Percentiles rank a stretch among this genome's conserved stretches.
phyloP scores from a whole-genome alignment of 2,329 filamentous ascomycete species.

The Rugonectria rugulosa region DNA sequence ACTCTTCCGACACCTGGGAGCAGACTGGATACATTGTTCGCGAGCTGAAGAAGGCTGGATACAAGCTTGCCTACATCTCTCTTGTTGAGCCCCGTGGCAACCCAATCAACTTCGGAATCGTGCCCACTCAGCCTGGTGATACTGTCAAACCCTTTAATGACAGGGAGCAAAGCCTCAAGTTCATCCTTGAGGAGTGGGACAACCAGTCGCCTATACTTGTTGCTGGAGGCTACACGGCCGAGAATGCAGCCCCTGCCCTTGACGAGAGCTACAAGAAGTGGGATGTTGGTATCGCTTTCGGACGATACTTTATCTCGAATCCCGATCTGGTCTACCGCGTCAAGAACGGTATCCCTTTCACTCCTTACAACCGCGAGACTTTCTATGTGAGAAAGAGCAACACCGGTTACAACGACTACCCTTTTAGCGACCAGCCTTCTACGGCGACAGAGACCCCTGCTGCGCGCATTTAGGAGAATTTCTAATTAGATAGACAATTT shows the following conservation, averaged over 20 bases:
- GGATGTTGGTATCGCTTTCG: constrained; percentile 41
- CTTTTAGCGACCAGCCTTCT: constrained; percentile 38
- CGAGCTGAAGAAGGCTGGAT: constrained; percentile 35
- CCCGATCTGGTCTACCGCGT: constrained; percentile 50
- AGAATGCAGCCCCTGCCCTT: constrained; percentile 32
- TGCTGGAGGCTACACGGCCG: constrained; percentile 41
- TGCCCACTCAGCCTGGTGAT: background rate
- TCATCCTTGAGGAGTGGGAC: constrained; percentile 43
- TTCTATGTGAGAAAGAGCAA: constrained; percentile 47
- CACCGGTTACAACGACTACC: constrained; percentile 41
- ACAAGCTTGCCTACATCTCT: constrained; percentile 46
- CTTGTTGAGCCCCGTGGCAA: constrained; percentile 46
- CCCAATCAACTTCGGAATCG: constrained; percentile 46
- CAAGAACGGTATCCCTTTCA: constrained; percentile 45
- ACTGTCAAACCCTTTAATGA: constrained; percentile 14
- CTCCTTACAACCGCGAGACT: constrained; percentile 46
- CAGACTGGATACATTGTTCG: constrained; percentile 40
- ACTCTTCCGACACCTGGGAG: constrained; percentile 38
- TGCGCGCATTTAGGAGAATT: too few species aligned
- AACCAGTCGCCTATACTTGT: constrained; percentile 43
- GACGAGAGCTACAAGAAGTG: constrained; percentile 37
- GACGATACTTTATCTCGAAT: constrained; percentile 46
- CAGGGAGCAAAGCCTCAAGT: constrained; percentile 45
- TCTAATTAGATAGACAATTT: too few species aligned
- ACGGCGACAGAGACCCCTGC: too few species aligned